A percentile compares a stretch with the other conserved stretches of the same genome.
Conservation (phyloP, 1,139 yeast genomes). For the Geotrichum candidum region DNA sequence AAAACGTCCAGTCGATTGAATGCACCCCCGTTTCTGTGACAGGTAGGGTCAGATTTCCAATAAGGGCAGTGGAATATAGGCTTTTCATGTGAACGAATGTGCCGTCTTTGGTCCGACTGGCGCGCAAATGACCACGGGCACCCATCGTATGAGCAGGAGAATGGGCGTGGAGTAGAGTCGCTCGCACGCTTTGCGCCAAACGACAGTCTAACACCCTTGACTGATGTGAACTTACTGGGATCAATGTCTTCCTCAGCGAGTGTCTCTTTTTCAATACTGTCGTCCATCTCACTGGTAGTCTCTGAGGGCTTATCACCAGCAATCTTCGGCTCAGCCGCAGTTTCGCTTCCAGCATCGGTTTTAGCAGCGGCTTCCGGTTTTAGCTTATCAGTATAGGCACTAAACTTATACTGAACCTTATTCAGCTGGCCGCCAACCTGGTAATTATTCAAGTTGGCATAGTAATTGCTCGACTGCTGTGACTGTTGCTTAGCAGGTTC, state of each 20-base stretch:
- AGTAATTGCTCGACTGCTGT: background rate
- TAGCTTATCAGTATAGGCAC: background rate
- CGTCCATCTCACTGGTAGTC: background rate
- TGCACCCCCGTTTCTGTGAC: slow-evolving; percentile 68
- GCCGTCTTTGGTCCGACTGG: slow-evolving; percentile 61
- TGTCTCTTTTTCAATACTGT: background rate
- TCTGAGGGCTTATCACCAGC: background rate
- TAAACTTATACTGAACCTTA: background rate
- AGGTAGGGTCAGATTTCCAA: slow-evolving; percentile 59
- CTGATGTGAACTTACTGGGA: background rate
- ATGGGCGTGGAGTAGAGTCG: slow-evolving; percentile 35
- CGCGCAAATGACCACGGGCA: slow-evolving; percentile 67
- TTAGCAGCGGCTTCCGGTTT: background rate
- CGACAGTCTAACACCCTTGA: background rate
- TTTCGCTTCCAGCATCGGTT: background rate
- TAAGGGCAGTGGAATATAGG: slow-evolving; percentile 69
- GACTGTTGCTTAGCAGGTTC: background rate
- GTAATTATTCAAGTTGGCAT: background rate
- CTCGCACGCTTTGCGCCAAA: slow-evolving; percentile 1
- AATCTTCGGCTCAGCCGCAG: background rate
- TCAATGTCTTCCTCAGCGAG: background rate
- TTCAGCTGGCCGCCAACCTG: background rate
- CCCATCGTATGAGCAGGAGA: slow-evolving; percentile 46
- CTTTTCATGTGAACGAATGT: slow-evolving; percentile 54
- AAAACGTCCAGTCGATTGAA: slow-evolving; percentile 65